Evolutionary conservation across 2,329 filamentous ascomycete species (phyloP).

Genomic region (Aspergillus quadrilineatus): DNA sequence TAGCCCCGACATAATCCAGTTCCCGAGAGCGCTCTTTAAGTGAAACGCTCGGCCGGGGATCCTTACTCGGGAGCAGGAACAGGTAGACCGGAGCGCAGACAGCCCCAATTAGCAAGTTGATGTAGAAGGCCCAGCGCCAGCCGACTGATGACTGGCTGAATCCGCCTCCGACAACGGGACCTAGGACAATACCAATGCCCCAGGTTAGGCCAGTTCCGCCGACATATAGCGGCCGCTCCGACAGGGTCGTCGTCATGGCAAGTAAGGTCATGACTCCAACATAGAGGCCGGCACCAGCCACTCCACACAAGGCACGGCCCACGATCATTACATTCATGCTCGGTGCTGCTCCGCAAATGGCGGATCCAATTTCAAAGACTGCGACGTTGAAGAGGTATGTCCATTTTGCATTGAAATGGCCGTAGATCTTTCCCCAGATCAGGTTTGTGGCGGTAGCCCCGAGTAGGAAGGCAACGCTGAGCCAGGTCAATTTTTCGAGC

Average conservation of each 20-base stretch:
- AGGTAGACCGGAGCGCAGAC: slow-evolving; percentile 45
- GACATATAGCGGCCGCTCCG: slow-evolving; percentile 32
- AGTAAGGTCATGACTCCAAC: slow-evolving; percentile 29
- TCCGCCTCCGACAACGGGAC: slow-evolving; percentile 28
- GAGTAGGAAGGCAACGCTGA: slow-evolving; percentile 10
- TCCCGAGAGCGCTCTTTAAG: slow-evolving; percentile 27
- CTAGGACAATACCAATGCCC: slow-evolving; percentile 38
- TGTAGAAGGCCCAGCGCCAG: slow-evolving; percentile 8
- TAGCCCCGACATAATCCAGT: slow-evolving; percentile 48
- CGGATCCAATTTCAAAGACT: slow-evolving; percentile 6
- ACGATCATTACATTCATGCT: slow-evolving; percentile 8
- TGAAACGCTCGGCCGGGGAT: slow-evolving; percentile 24
- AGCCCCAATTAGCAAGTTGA: slow-evolving; percentile 31
- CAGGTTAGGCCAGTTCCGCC: slow-evolving; percentile 36
- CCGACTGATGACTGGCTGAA: slow-evolving; percentile 6
- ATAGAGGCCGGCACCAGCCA: slow-evolving; percentile 27
- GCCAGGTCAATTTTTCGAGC: slow-evolving; percentile 14
- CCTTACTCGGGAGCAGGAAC: slow-evolving; percentile 40
- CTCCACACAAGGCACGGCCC: slow-evolving; percentile 10
- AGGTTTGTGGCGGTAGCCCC: not conserved
- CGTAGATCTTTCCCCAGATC: slow-evolving; percentile 6
- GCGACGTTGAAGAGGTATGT: not conserved
- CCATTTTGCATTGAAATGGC: slow-evolving; percentile 43
- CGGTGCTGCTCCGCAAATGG: slow-evolving; percentile 6
- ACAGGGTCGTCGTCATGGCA: slow-evolving; percentile 20